Base-by-base conservation (phyloP, 148 eudicot species). In the Agrostemma githago region DNA sequence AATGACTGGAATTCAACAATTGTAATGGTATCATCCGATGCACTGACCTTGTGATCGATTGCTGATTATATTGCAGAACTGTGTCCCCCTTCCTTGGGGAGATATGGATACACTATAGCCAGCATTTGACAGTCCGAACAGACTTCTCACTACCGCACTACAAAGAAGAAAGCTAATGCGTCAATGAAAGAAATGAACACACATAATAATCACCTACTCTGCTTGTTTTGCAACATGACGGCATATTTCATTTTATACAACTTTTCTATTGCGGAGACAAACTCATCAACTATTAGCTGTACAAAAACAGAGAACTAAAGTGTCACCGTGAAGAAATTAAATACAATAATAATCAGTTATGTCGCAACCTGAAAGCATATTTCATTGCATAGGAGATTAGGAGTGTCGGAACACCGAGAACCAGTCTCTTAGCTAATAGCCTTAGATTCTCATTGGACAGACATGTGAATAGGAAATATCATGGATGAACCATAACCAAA, bases 121-220 rank as follows among this genome's bases (percentile, higher is more conserved):
- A 66, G 88, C 84, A 76, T 26, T 84, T 82, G 76, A 85, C 84
- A 19, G 83, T 89, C 76, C 88, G 88, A 51, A 92, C 89, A 20
- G 90, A 86, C 60, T 85, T 76, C 72, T 85, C 95, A 62, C 87
- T 85, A 38, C 91, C 89, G 70, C 97, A 88, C 95, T 89, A 73
- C 82, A 78, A 2, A 43, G 40, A 67, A 44, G 38, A 12, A 61
- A 26, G 34, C 34, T 26, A 26, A 26, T 26, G 34, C 34, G 34
- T 26, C 34, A 26, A n/a, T n/a, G n/a, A n/a, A n/a, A n/a, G 34
- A 26, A 26, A 26, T 26, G 34, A 26, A 26, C 0, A 26, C 34
- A 26, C 34, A 26, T 26, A 26, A 26, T 26, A 26, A 26, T 26
- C 34, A 26, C 34, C 34, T 26, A 26, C 34, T 26, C 34, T 26